Evolutionary conservation across 495 filamentous ascomycete species (phyloP).

Genomic region (Tricharina praecox): DNA sequence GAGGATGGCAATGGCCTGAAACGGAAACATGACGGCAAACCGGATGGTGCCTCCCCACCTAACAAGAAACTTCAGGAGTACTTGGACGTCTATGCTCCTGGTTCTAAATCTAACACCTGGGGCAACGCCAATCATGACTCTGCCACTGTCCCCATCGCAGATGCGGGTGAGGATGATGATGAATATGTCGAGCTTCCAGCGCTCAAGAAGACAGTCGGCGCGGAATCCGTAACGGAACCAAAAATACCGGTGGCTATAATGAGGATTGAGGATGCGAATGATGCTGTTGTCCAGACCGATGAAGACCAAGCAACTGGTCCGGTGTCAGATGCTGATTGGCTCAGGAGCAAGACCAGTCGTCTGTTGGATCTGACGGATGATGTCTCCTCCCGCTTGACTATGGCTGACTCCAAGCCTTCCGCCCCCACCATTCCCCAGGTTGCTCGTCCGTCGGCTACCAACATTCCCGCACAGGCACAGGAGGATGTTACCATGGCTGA

Average conservation of each 20-base stretch:
- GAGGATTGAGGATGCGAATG: background rate
- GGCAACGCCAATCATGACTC: conserved; percentile 37
- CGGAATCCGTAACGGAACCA: no score
- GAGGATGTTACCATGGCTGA: background rate
- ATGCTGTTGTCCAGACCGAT: background rate
- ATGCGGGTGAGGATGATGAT: conserved; percentile 39
- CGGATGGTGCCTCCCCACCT: background rate
- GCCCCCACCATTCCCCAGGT: no score
- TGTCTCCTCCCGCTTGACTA: conserved; percentile 26
- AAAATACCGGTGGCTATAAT: background rate
- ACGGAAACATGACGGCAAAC: conserved; percentile 36
- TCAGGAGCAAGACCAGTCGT: conserved; percentile 80
- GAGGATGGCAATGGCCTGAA: no score
- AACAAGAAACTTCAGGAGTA: conserved; percentile 61
- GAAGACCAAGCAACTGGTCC: conserved; percentile 9
- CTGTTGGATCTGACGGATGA: conserved; percentile 70
- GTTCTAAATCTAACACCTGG: conserved; percentile 51
- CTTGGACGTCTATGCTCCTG: conserved; percentile 60
- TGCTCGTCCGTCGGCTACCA: background rate
- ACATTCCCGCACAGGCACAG: background rate
- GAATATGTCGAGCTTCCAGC: conserved; percentile 46
- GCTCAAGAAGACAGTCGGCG: conserved; percentile 30
- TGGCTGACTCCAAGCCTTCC: background rate
- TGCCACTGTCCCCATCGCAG: conserved; percentile 12
- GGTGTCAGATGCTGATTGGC: conserved; percentile 74